Evolutionary conservation across 2,329 filamentous ascomycete species (phyloP), one percentile per base, ranked within the genome.

Genomic region (Ophiostoma sp.): DNA sequence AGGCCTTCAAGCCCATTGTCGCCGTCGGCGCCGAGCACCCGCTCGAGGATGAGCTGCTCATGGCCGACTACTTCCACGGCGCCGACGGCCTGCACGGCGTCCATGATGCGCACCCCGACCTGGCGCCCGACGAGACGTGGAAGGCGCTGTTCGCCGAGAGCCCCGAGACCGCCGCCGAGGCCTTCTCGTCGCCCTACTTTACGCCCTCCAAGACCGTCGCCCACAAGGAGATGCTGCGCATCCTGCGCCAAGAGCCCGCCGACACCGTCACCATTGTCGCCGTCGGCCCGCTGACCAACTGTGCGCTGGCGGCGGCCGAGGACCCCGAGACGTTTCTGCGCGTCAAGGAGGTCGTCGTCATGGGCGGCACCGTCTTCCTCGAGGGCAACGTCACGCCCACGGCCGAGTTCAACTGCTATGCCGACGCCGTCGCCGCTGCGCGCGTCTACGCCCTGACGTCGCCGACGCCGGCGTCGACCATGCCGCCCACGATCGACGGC

Each of bases 331-430:
- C 93, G 0, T 97, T 99, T 79, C 84, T 99, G 70, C 88, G 89
- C 62, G 92, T 89, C 67, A 96, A 96, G 79, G 93, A 98, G 79
- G 86, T 99, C 3, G 90, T 97, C 4, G 91, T 97, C 66, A 99
- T 99, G 95, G 95, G 94, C 71, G 95, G 95, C 72, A 89, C 92
- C 33, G 86, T 99, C 69, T 84, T 91, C 71, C 81, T 88, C 64
- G 85, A 89, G 68, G 95, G 95, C 75, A 99, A 99, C 79, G 88
- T 92, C 76, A 89, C 88, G 65, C 94, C 95, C 1, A 87, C 90
- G 15, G 93, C 92, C 73, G 95, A 99, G 79, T 99, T 99, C 86
- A 99, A 99, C 82, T 91, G 90, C 71, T 96, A 93, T 77, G 94
- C 95, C 71, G 96, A 99, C 78, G 84, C 91, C 27, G 85, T 92